Base-by-base conservation (phyloP, 2,329 filamentous ascomycete species). In the Penicillium brasilianum region DNA sequence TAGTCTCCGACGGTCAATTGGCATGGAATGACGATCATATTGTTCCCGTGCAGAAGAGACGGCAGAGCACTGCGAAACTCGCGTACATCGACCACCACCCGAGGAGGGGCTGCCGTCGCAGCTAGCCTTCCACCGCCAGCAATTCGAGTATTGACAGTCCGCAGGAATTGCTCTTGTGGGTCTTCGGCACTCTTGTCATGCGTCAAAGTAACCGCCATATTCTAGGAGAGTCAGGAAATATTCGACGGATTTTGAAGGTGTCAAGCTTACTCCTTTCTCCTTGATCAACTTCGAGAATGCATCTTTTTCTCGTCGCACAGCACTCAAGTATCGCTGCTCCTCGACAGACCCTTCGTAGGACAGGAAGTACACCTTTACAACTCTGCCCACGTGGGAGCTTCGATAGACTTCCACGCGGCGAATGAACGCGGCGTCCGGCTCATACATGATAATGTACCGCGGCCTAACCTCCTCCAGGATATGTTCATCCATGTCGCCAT, bases 1-100 rank as follows among this genome's bases (percentile, higher is more conserved):
- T 99, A 99, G 80, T 99, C 95, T 65, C 92, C 95, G 0, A 99
- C 94, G 0, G 94, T 99, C 61, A 99, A 82, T 87, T 96, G 96
- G 78, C 94, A 97, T 1, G 95, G 95, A 0, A 98, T 89, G 46
- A 98, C 88, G 36, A 93, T 83, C 82, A 97, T 94, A 69, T 87
- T 91, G 55, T 92, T 90, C 0, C 91, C 95, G 75, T 99, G 94
- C 2, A 98, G 84, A 4, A 99, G 85, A 1, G 93, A 97, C 0
- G 95, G 94, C 0, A 99, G 84, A 1, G 91, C 93, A 34, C 93
- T 97, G 65, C 95, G 88, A 75, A 99, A 98, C 77, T 99, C 95
- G 73, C 95, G 92, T 32, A 98, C 92, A 70, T 99, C 95, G 44
- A 98, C 93, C 2, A 99, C 91, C 0, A 98, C 91, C 28, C 93